Base-by-base conservation (phyloP, 768 basidiomycete species). In the Leccinum rimulosum region DNA sequence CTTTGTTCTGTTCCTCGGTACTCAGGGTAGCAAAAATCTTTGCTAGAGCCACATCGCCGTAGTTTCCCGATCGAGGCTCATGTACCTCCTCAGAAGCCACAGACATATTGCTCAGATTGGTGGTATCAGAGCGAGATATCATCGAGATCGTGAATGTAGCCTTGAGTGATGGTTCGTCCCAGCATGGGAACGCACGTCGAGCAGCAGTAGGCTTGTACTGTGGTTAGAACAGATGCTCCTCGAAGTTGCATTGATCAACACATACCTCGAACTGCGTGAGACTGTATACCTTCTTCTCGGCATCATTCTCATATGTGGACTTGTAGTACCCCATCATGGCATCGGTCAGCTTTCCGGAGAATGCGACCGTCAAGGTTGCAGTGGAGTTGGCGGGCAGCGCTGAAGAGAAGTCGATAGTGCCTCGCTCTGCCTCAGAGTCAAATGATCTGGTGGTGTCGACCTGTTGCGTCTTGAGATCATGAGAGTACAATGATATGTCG, bases 121-220 rank as follows among this genome's bases (percentile, higher is more conserved):
- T 84, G 4, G 90, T 88, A 61, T 85, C 83, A 9, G 76, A 78
- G 60, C 86, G 84, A n/a, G 93, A 91, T 66, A 95, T 80, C 80
- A 95, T 79, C 14, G 87, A 88, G 59, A 94, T 76, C 0, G 81
- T 68, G 69, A 88, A 91, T 3, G 88, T 93, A 0, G 94, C 89
- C 73, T 98, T 98, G 64, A 95, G 79, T 38, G 84, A 79, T 15
- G 95, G 96, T 69, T 97, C 95, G 69, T 97, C 95, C 91, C 92
- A 96, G 76, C 88, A 92, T 28, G 91, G 91, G 72, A 93, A 91
- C 6, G 88, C 84, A 45, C 84, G 81, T 52, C 95, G 79, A 9
- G 95, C 95, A 59, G 87, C 87, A 43, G 91, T 96, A 40, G 95
- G 87, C 88, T 96, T 63, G 15, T 40, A 35, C 9, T 54, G 15